phyloP scores from a whole-genome alignment of 805 yeast genomes.

The Yarrowia deformans region DNA sequence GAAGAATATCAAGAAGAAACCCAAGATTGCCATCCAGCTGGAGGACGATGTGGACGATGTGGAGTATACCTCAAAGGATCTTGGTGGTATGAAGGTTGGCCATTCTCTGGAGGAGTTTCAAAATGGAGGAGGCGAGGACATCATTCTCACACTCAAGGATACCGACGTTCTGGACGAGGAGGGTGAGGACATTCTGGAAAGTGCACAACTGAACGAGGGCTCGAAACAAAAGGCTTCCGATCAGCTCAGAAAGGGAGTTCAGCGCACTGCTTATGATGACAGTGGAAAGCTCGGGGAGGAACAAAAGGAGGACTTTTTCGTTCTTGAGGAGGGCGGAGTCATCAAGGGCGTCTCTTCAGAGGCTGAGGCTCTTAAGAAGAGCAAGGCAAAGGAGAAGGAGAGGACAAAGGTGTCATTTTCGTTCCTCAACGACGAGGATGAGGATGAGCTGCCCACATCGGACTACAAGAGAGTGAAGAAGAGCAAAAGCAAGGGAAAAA shows the following conservation, averaged over 20 bases:
- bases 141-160: slow-evolving; percentile 67
- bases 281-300: slow-evolving; percentile 48
- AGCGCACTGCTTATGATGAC: slow-evolving; percentile 45
- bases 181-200: slow-evolving; percentile 55
- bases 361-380: slow-evolving; percentile 40
- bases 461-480: slow-evolving; percentile 49
- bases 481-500: slow-evolving; percentile 55
- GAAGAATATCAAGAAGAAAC: slow-evolving; percentile 48
- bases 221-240: slow-evolving; percentile 47
- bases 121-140: slow-evolving; percentile 52
- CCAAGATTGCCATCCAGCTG: slow-evolving; percentile 40
- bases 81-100: slow-evolving; percentile 54
- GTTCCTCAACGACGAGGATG: slow-evolving; percentile 44
- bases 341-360: slow-evolving; percentile 43
- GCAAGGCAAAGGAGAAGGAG: slow-evolving; percentile 42
- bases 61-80: slow-evolving; percentile 47
- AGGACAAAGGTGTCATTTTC: slow-evolving; percentile 43
- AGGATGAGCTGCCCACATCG: slow-evolving; percentile 42
- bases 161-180: slow-evolving; percentile 49
- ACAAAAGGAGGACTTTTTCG: slow-evolving; percentile 48
- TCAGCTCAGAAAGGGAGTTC: slow-evolving; percentile 46
- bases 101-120: slow-evolving; percentile 56
- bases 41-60: slow-evolving; percentile 43
- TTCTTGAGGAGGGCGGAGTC: slow-evolving; percentile 51
- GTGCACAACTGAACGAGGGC: slow-evolving; percentile 50